phyloP scores from a whole-genome alignment of 257 asterid species.

The Lantana camara region DNA sequence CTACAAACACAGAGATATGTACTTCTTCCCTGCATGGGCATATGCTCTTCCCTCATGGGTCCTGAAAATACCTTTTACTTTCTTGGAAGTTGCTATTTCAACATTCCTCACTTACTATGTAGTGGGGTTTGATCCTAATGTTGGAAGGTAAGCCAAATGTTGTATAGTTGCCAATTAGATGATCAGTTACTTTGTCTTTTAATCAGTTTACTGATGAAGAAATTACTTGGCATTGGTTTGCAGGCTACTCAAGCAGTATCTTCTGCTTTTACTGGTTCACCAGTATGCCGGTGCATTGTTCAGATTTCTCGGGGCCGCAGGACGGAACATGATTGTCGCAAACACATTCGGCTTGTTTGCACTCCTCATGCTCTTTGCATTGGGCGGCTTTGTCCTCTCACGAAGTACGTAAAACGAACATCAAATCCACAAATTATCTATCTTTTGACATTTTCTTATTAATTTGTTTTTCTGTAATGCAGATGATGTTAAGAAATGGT shows the following conservation, averaged over 20 bases:
- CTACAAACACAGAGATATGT: constrained; percentile 76
- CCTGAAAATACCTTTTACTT: constrained; percentile 55
- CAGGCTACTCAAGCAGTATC: constrained; percentile 66
- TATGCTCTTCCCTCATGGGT: constrained; percentile 70
- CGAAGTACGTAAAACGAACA: constrained; percentile 43
- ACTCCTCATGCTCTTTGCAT: constrained; percentile 49
- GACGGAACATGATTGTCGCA: constrained; percentile 69
- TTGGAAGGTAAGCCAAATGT: constrained; percentile 42
- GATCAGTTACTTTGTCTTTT: neutral
- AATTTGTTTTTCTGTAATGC: neutral
- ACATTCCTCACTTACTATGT: constrained; percentile 57
- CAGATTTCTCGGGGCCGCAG: constrained; percentile 55
- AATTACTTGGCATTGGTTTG: constrained; percentile 1
- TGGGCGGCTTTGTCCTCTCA: constrained; percentile 71
- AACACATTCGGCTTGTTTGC: constrained; percentile 68
- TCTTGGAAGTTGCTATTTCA: constrained; percentile 58
- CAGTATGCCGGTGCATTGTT: constrained; percentile 60
- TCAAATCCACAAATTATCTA: constrained; percentile 3
- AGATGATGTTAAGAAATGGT: constrained; percentile 71
- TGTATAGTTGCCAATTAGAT: neutral
- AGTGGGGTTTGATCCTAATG: constrained; percentile 68
- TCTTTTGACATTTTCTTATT: constrained; percentile 5
- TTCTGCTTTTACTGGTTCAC: constrained; percentile 45
- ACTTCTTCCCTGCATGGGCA: constrained; percentile 74
- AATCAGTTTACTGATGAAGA: constrained; percentile 4